Base-by-base conservation (phyloP, 2,329 filamentous ascomycete species). In the Clathrospora elynae region DNA sequence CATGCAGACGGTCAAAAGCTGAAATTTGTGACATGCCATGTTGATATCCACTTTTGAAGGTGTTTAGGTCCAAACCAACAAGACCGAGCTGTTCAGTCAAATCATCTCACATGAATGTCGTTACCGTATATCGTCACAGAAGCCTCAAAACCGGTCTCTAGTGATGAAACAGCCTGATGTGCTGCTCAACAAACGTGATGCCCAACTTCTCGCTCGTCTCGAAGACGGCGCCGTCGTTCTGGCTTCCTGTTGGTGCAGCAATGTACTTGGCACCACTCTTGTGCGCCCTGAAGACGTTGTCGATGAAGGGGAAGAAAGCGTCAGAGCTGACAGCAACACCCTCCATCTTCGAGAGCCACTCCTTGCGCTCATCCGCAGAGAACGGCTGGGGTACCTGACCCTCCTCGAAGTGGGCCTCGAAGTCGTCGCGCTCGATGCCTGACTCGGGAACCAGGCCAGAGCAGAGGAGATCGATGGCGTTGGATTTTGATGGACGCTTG, bases 261-360 rank as follows among this genome's bases (percentile, higher is more conserved):
- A 97, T 89, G 77, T 96, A 99, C 78, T 95, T 97, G 67, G 84
- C 90, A 35, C 93, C 93, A 14, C 90, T 95, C 62, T 90, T 82
- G 51, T 83, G 84, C 36, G 90, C 88, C 57, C 93, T 85, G 83
- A 95, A 96, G 55, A 99, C 87, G 64, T 99, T 99, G 78, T 99
- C 93, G 65, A 90, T 89, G 75, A 99, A 99, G 57, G 93, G 93
- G 83, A 99, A 99, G 74, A 99, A 99, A 55, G 93, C 93, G 72
- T 99, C 93, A 54, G 89, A 95, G 38, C 89, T 95, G 41, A 96
- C 83, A 40, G 86, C 90, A 20, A 99, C 93, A 38, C 88, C 80
- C 49, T 78, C 80, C 60, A 97, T 76, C 79, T 95, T 88, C 68
- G 79, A 75, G 64, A 95, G 79, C 93, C 93, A 99, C 55, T 83